phyloP scores from a whole-genome alignment of 306 rosid genomes.

The Prinsepia uniflora region DNA sequence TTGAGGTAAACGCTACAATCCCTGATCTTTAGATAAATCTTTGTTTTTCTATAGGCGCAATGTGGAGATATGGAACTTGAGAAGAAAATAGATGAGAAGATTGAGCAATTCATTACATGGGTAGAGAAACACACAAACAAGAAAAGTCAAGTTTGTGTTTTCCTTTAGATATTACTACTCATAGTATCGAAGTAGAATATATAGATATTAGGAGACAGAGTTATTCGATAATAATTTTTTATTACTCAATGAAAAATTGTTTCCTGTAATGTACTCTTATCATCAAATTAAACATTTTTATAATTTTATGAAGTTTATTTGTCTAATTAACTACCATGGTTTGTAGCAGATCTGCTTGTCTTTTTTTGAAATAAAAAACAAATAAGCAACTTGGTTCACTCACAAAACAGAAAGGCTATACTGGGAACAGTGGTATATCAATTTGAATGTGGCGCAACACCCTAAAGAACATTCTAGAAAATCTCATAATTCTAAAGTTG shows the following conservation, averaged over 20 bases:
- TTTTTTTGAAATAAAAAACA: conserved; percentile 82
- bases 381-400: conserved; percentile 79
- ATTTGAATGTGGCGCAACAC: conserved; percentile 75
- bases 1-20: neutral
- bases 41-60: conserved; percentile 63
- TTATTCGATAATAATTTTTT: neutral
- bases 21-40: neutral
- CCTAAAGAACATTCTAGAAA: conserved; percentile 59
- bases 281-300: neutral
- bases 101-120: conserved; percentile 89
- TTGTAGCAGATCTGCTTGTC: conserved; percentile 76
- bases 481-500: conserved; percentile 67
- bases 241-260: neutral
- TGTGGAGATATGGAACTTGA: conserved; percentile 89
- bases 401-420: conserved; percentile 70
- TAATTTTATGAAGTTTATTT: neutral
- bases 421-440: conserved; percentile 99
- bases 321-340: conserved; percentile 18
- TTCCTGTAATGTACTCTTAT: neutral
- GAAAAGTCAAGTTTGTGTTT: conserved; percentile 90
- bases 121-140: conserved; percentile 98
- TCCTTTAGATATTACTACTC: conserved; percentile 1
- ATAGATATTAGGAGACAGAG: neutral
- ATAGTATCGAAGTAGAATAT: conserved; percentile 2
- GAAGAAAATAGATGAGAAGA: conserved; percentile 89